phyloP scores from a whole-genome alignment of 1,284 basidiomycete species.

The Schizophyllum commune region DNA sequence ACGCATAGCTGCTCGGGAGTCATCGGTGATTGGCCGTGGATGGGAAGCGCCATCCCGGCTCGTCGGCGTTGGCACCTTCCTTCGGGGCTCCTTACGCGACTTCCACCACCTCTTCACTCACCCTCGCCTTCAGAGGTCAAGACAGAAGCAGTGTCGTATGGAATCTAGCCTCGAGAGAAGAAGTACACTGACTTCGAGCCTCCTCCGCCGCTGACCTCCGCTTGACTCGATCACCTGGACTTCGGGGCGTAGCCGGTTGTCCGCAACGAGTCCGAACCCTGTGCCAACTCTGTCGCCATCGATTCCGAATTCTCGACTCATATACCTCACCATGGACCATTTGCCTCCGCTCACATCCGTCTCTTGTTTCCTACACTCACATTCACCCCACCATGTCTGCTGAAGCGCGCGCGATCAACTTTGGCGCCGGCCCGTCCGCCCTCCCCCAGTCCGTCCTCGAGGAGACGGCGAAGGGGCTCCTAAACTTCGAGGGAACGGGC shows the following conservation, averaged over 20 bases:
- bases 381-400: slow-evolving; percentile 22
- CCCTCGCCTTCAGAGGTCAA: too few species aligned
- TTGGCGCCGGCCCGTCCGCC: slow-evolving; percentile 88
- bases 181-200: too few species aligned
- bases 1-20: background rate
- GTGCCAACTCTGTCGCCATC: slow-evolving; percentile 8
- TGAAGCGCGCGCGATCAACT: slow-evolving; percentile 65
- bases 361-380: background rate
- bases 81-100: background rate
- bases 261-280: background rate
- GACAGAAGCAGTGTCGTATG: too few species aligned
- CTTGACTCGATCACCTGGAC: too few species aligned
- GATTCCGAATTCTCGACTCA: slow-evolving; percentile 3
- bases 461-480: slow-evolving; percentile 70
- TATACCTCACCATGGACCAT: background rate
- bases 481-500: slow-evolving; percentile 85
- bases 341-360: slow-evolving; percentile 2
- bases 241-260: background rate
- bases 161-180: too few species aligned
- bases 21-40: background rate
- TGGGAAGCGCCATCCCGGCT: background rate
- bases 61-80: background rate
- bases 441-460: slow-evolving; percentile 77
- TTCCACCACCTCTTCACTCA: background rate
- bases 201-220: too few species aligned